A percentile compares a stretch with the other conserved stretches of the same genome.
Conservation (phyloP, 2,329 filamentous ascomycete genomes). For the Talaromyces islandicus region DNA sequence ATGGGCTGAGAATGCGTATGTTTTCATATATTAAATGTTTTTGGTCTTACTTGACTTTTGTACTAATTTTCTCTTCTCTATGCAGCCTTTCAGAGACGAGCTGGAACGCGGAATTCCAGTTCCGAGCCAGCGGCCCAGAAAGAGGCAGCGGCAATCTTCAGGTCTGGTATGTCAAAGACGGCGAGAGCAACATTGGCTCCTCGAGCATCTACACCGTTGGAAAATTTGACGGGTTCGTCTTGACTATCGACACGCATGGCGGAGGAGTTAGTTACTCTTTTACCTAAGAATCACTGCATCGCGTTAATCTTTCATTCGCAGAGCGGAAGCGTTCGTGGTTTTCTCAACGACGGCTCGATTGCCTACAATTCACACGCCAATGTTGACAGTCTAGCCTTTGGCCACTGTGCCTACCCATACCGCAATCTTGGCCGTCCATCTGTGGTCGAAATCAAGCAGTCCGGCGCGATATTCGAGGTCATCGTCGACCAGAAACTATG, state of each 20-base stretch:
- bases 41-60: not conserved
- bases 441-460: constrained; percentile 68
- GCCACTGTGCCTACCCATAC: constrained; percentile 85
- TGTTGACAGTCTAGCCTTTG: constrained; percentile 83
- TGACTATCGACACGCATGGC: constrained; percentile 80
- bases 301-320: constrained; percentile 14
- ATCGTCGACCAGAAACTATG: constrained; percentile 73
- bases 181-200: constrained; percentile 58
- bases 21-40: constrained; percentile 7
- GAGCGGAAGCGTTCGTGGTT: constrained; percentile 79
- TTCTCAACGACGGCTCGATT: constrained; percentile 82
- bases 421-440: constrained; percentile 85
- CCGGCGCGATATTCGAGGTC: constrained; percentile 63
- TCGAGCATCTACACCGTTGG: constrained; percentile 78
- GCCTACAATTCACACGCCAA: constrained; percentile 72
- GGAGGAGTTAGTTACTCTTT: constrained; percentile 49
- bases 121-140: constrained; percentile 80
- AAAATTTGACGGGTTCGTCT: constrained; percentile 81
- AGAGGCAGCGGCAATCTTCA: constrained; percentile 83
- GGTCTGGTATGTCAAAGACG: constrained; percentile 79
- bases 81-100: constrained; percentile 47
- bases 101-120: constrained; percentile 81
- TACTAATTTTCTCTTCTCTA: not conserved
- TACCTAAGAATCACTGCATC: not conserved
- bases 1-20: constrained; percentile 62